Conservation (phyloP, 2,329 filamentous ascomycete species). For the Arthrinium puccinioides region DNA sequence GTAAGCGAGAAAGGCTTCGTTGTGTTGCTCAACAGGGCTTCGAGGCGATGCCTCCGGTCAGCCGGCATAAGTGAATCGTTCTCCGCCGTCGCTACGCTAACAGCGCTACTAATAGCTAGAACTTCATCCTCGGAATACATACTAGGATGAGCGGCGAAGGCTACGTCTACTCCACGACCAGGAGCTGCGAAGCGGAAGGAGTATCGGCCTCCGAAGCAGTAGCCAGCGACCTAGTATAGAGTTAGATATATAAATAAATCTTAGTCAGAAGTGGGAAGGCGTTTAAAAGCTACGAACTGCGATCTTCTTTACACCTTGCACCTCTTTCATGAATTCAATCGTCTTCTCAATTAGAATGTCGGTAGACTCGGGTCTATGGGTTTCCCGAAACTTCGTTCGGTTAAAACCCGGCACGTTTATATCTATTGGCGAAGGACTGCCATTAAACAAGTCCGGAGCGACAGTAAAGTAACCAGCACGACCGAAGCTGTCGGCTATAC, state of each 20-base stretch:
- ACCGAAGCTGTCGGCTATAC: conserved; percentile 27
- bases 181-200: conserved; percentile 41
- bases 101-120: conserved; percentile 44
- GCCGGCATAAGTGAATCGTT: conserved; percentile 52
- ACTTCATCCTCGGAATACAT: conserved; percentile 55
- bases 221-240: conserved; percentile 41
- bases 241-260: neutral
- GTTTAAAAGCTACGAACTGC: conserved; percentile 25
- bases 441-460: conserved; percentile 25
- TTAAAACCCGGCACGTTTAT: conserved; percentile 19
- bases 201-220: conserved; percentile 60
- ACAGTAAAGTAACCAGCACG: conserved; percentile 26
- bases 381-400: conserved; percentile 18
- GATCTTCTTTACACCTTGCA: conserved; percentile 44
- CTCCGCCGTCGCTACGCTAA: conserved; percentile 58
- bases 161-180: conserved; percentile 47
- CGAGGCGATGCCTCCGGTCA: conserved; percentile 47
- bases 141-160: conserved; percentile 58
- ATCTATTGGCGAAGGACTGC: conserved; percentile 21
- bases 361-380: conserved; percentile 31
- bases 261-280: neutral
- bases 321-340: conserved; percentile 37
- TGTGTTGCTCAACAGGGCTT: conserved; percentile 49
- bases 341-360: conserved; percentile 39
- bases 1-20: conserved; percentile 58